Evolutionary conservation across 495 filamentous ascomycete genomes (phyloP).

Genomic region (Neurospora sp.): DNA sequence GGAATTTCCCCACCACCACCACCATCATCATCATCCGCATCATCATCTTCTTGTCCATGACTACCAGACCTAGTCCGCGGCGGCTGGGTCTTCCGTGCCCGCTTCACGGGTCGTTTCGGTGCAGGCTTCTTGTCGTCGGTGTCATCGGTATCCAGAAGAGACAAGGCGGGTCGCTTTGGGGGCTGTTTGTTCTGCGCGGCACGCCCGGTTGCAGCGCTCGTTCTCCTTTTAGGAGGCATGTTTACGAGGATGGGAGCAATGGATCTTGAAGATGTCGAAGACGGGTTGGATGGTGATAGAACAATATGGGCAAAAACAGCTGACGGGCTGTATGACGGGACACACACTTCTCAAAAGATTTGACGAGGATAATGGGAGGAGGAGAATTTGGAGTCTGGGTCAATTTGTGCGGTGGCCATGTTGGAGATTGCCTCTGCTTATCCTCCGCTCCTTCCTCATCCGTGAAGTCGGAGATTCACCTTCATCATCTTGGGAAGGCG

Average conservation of each 20-base stretch:
- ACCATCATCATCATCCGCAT: background rate
- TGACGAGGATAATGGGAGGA: background rate
- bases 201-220: background rate
- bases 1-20: background rate
- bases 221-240: background rate
- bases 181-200: background rate
- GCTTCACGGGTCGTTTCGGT: slow-evolving; percentile 5
- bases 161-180: background rate
- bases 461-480: background rate
- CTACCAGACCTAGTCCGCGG: background rate
- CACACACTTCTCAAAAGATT: background rate
- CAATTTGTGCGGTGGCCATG: background rate
- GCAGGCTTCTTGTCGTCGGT: background rate
- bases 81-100: background rate
- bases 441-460: background rate
- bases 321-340: background rate
- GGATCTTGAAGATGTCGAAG: background rate
- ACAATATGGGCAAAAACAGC: background rate
- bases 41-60: background rate
- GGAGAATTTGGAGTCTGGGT: background rate
- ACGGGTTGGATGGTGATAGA: background rate
- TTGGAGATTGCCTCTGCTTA: background rate
- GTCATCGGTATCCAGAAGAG: background rate
- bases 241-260: background rate
- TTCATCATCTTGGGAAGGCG: background rate